Evolutionary conservation across 192 early-diverging fungal species (phyloP), one percentile per base, ranked within the genome.

Genomic region (Coemansia sp.): DNA sequence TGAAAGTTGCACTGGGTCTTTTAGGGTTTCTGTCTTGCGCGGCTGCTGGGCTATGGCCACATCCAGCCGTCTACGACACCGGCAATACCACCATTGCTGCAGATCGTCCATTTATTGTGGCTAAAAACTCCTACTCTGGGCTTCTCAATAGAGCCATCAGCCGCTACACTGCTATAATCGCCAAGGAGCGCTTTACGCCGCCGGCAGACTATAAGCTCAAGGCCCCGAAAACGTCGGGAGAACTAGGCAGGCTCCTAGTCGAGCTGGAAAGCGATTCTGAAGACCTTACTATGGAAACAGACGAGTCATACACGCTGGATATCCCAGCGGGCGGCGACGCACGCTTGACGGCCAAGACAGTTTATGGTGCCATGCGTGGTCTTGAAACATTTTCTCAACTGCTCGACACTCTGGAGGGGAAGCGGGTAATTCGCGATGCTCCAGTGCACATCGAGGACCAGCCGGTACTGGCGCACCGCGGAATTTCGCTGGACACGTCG

Each of bases 341-440:
- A 15, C 69, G 58, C 8, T 76, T 90, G 48, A 71, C 59, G 17
- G 80, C 90, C 9, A 59, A 69, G 20, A 84, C 83, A 5, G 64
- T 82, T 40, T 84, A 80, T 32, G 90, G 90, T 17, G 90, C 88
- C 11, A 57, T 90, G 40, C 84, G 84, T 39, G 88, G 78, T 5
- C 66, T 90, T 5, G 86, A 88, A 62, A 90, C 88, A 7, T 82
- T 87, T 45, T 80, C 82, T 18, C 90, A 92, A 58, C 48, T 92
- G 21, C 43, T 88, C 41, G 66, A 78, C 30, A 60, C 62, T 28
- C 64, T 82, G 16, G 63, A 60, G 7, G 57, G 79, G 14, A 37
- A 58, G n/a, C 67, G 60, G 26, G 56, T 81, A 15, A 62, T 88
- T 17, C 75, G 68, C 31, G 62, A 83, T 40, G 80, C 84, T 20